Base-by-base conservation (phyloP, 1,284 basidiomycete genomes). In the Serendipita sp. region DNA sequence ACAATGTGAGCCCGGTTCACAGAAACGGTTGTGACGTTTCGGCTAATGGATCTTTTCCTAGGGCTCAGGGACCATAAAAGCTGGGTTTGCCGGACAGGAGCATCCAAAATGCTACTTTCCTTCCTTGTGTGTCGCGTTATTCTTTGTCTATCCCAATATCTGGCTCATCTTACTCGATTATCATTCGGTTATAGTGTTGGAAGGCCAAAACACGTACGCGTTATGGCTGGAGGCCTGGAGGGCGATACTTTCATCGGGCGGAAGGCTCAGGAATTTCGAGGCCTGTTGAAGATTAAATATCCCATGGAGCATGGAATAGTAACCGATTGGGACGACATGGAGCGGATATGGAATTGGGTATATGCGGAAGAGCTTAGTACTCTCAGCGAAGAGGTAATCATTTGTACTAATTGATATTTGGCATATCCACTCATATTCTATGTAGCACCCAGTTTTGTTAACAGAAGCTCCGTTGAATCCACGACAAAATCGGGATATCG, bases 291-390 rank as follows among this genome's bases (percentile, higher is more conserved):
- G 79, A 95, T 97, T 69, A 93, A 93, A 73, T 97, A 97, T 72
- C 94, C 94, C n/a, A 96, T 98, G 84, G 91, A 94, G 72, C 91
- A 93, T 73, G 91, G 91, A 17, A 88, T 93, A 64, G 90, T 93
- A 3, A 91, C 89, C 32, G 91, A 97, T 76, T 97, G 93, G 93
- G 93, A 97, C 72, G 93, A 97, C 71, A 97, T 97, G 93, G 93
- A 97, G 74, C 83, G 90, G 63, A 95, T 97, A 81, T 97, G 93
- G 93, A 88, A 82, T 67, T 94, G 92, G 86, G 89, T 97, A 53
- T 98, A 97, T 72, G 86, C 88, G 17, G 93, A 96, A 72, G 94
- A 96, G 69, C 78, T 98, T 60, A 89, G 91, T 41, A 96, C 93
- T 5, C 76, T 96, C 68, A 93, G 91, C 70, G 94, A 98, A 78